These are phyloP conservation scores for Lepraria neglecta DNA, from an alignment of 495 filamentous ascomycete species.

Conservation along the genomic window DNA sequence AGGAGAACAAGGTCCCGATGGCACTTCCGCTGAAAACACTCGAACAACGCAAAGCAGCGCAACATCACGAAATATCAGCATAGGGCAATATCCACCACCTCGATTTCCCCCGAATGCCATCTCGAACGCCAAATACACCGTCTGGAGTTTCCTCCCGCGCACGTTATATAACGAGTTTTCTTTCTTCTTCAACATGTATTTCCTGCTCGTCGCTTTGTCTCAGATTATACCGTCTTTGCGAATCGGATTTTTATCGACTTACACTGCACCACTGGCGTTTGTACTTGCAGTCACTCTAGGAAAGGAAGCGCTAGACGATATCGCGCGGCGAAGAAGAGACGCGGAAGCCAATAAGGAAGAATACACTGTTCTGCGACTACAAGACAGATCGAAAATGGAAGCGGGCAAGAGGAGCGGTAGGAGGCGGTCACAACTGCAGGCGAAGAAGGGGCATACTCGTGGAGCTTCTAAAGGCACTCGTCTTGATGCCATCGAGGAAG, in stretches of 20 bases:
- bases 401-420: conserved; percentile 26
- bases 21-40: background rate
- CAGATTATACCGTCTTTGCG: conserved; percentile 83
- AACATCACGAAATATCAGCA: conserved; percentile 24
- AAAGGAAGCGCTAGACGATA: conserved; percentile 94
- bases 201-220: conserved; percentile 87
- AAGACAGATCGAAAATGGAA: conserved; percentile 35
- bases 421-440: conserved; percentile 17
- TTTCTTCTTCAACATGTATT: conserved; percentile 99
- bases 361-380: conserved; percentile 73
- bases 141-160: conserved; percentile 85
- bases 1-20: conserved; percentile 13
- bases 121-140: conserved; percentile 97
- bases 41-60: conserved; percentile 14
- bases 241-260: conserved; percentile 92
- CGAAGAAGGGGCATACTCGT: conserved; percentile 11
- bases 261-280: conserved; percentile 86
- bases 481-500: conserved; percentile 39
- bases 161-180: conserved; percentile 98
- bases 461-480: conserved; percentile 22
- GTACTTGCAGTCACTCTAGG: conserved; percentile 87
- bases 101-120: conserved; percentile 75
- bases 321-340: conserved; percentile 76
- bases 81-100: conserved; percentile 41
- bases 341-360: conserved; percentile 90